A percentile compares a stretch with the other conserved stretches of the same genome.
Conservation (phyloP, 2,329 filamentous ascomycete species). For the Purpureocillium takamizusanense region DNA sequence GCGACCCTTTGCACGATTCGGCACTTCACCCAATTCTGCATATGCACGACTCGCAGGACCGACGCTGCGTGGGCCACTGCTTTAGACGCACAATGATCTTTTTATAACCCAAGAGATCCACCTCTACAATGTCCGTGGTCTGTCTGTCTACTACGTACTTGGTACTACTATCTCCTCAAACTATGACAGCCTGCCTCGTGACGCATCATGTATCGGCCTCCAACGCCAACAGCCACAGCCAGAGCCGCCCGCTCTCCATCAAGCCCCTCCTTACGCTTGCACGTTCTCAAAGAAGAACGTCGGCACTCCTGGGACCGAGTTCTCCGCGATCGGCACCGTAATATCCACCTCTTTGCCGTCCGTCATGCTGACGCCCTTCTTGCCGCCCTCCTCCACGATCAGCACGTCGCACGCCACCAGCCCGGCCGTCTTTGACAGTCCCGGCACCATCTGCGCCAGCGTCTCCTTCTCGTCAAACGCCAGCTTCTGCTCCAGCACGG, state of each 20-base stretch:
- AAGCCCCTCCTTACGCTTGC: constrained; percentile 31
- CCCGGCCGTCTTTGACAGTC: constrained; percentile 65
- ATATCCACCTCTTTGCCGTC: constrained; percentile 47
- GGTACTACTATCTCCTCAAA: no score
- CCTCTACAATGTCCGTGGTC: no score
- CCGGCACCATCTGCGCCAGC: constrained; percentile 68
- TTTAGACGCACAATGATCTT: no score
- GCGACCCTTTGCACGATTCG: no score
- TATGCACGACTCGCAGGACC: no score
- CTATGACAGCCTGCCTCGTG: no score
- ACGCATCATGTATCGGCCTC: no score
- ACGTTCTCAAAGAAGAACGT: constrained; percentile 83
- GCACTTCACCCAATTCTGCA: no score
- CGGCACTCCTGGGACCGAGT: constrained; percentile 72
- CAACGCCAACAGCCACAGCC: not conserved
- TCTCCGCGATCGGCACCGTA: constrained; percentile 51
- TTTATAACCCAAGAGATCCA: no score
- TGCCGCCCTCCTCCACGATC: constrained; percentile 59
- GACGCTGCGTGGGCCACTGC: no score
- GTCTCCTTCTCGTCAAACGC: constrained; percentile 76
- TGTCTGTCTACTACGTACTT: no score
- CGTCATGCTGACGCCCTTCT: constrained; percentile 49
- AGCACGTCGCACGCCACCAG: constrained; percentile 66
- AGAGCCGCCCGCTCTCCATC: not conserved
- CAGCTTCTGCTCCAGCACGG: constrained; percentile 75